phyloP scores from a whole-genome alignment of 805 yeast species.

The Candida palmyrensis region DNA sequence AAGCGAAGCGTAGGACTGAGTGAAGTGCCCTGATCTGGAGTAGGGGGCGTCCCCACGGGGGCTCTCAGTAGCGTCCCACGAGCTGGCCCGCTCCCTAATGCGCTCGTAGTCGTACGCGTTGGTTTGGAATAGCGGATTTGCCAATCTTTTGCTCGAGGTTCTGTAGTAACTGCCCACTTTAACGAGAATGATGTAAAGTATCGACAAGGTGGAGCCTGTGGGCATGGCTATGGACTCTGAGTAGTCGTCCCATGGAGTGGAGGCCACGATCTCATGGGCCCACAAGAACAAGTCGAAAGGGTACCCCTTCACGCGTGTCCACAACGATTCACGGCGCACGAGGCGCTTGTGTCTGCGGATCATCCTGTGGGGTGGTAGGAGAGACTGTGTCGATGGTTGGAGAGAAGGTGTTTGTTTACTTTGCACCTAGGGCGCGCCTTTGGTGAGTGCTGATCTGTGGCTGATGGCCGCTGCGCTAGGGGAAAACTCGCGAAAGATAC shows the following conservation, averaged over 20 bases:
- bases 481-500: no score
- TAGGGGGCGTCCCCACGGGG: background rate
- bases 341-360: slow-evolving; percentile 4
- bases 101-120: slow-evolving; percentile 30
- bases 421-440: no score
- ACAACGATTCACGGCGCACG: slow-evolving; percentile 24
- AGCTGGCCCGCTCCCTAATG: slow-evolving; percentile 14
- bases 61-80: no score
- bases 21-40: slow-evolving; percentile 1
- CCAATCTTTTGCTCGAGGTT: slow-evolving; percentile 20
- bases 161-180: slow-evolving; percentile 22
- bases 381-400: no score
- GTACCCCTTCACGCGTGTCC: slow-evolving; percentile 23
- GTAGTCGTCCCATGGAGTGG: slow-evolving; percentile 40
- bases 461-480: no score
- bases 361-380: slow-evolving; percentile 1
- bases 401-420: no score
- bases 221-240: slow-evolving; percentile 26
- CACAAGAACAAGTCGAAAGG: slow-evolving; percentile 35
- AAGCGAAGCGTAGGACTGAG: background rate
- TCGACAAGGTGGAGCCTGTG: slow-evolving; percentile 18
- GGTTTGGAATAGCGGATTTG: slow-evolving; percentile 28
- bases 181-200: slow-evolving; percentile 11
- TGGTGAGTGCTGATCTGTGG: no score
- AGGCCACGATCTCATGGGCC: slow-evolving; percentile 29